These are phyloP conservation scores for Chalaropsis thielavioides DNA, from an alignment of 2,329 filamentous ascomycete genomes.

Conservation along the genomic window DNA sequence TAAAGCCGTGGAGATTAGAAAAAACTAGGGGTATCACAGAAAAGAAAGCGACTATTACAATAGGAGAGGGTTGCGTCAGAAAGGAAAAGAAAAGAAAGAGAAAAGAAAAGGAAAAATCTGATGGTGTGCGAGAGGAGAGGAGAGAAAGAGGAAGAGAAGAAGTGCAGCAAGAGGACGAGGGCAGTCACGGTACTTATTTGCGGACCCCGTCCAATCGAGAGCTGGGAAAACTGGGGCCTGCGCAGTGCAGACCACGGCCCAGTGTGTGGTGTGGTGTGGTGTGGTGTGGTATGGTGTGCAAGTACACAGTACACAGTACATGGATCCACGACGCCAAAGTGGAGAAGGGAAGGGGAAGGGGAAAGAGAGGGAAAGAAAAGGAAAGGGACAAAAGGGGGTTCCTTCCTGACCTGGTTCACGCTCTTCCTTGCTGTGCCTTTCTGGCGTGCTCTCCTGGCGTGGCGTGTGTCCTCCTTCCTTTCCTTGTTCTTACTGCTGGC, in stretches of 20 bases:
- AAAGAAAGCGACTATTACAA: slow-evolving; percentile 27
- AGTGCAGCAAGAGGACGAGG: slow-evolving; percentile 25
- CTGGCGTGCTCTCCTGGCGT: too few relatives aligned
- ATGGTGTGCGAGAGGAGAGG: slow-evolving; percentile 19
- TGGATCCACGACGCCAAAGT: too few relatives aligned
- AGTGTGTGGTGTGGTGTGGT: too few relatives aligned
- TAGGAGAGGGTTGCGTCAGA: slow-evolving; percentile 34
- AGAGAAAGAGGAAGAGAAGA: slow-evolving; percentile 27
- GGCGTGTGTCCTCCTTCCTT: too few relatives aligned
- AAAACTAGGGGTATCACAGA: slow-evolving; percentile 26
- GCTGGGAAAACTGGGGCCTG: too few relatives aligned
- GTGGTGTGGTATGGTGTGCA: too few relatives aligned
- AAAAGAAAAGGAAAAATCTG: slow-evolving; percentile 25
- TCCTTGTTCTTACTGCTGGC: neutral
- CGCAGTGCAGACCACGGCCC: too few relatives aligned
- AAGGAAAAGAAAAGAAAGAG: slow-evolving; percentile 32
- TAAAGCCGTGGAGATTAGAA: slow-evolving; percentile 18
- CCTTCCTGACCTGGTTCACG: neutral
- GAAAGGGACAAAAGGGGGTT: slow-evolving; percentile 14
- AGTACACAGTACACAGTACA: neutral
- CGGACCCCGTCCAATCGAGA: neutral
- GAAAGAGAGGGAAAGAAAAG: neutral
- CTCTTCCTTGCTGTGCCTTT: neutral
- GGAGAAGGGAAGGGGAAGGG: too few relatives aligned
- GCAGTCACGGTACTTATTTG: slow-evolving; percentile 31